Evolutionary conservation across 331 rosid genomes (phyloP).

Genomic region (Malus hybrid): DNA sequence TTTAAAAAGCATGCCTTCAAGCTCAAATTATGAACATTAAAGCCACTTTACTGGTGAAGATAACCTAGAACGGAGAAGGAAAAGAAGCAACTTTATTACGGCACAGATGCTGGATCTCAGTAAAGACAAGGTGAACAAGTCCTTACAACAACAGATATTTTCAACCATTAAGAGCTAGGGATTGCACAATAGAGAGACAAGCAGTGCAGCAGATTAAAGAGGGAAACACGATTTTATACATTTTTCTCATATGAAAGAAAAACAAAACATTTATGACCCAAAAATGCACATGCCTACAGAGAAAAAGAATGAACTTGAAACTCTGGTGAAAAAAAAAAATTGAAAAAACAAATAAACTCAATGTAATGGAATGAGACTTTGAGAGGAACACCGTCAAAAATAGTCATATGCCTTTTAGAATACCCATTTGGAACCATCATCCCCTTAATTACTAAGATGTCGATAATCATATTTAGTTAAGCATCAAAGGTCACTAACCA

Average conservation of each 20-base stretch:
- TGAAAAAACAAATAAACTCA: background rate
- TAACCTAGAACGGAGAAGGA: background rate
- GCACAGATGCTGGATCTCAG: background rate
- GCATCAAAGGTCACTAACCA: background rate
- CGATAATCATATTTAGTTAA: background rate
- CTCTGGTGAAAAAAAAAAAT: background rate
- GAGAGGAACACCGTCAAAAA: background rate
- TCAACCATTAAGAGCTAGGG: background rate
- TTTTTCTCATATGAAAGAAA: background rate
- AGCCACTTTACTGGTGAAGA: background rate
- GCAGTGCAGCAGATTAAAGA: background rate
- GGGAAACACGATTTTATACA: background rate
- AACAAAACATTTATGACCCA: background rate
- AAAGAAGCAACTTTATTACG: background rate
- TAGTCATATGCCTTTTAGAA: background rate
- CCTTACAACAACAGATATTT: background rate
- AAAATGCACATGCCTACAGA: background rate
- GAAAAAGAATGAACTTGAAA: background rate
- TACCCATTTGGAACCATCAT: background rate
- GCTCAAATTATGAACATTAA: background rate
- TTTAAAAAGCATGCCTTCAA: background rate
- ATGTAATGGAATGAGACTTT: background rate
- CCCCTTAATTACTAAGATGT: background rate
- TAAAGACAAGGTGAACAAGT: background rate
- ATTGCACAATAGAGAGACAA: background rate